Conservation (phyloP, 225 moss, liverwort and hornwort genomes). For the Polytrichum formosum region DNA sequence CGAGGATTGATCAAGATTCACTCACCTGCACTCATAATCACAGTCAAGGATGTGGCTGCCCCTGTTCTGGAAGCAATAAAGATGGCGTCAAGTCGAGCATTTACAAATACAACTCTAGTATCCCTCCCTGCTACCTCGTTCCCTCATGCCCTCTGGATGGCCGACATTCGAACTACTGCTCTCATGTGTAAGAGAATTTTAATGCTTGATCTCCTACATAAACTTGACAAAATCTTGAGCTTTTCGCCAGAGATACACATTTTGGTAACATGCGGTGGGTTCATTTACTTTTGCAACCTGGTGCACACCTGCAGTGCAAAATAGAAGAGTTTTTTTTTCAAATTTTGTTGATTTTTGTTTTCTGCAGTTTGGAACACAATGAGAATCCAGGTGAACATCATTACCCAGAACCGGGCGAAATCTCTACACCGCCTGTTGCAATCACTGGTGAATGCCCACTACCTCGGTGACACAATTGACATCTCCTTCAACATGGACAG, state of each 20-base stretch:
- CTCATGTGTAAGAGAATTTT: too few relatives aligned
- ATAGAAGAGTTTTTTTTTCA: background rate
- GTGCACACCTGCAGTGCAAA: too few relatives aligned
- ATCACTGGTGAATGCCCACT: slow-evolving; percentile 66
- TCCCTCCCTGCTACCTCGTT: slow-evolving; percentile 66
- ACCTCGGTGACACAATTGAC: slow-evolving; percentile 74
- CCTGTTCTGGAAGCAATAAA: slow-evolving; percentile 63
- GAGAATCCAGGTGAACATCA: slow-evolving; percentile 83
- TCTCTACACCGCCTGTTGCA: slow-evolving; percentile 69
- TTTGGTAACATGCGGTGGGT: too few relatives aligned
- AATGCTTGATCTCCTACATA: too few relatives aligned
- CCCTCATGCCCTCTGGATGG: slow-evolving; percentile 79
- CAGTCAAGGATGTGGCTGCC: slow-evolving; percentile 51
- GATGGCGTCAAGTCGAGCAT: slow-evolving; percentile 30
- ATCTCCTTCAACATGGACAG: slow-evolving; percentile 96
- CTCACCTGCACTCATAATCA: slow-evolving; percentile 66
- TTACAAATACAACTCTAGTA: slow-evolving; percentile 49
- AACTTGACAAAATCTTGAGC: too few relatives aligned
- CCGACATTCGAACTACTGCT: slow-evolving; percentile 67
- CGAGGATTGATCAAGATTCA: slow-evolving; percentile 82
- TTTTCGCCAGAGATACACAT: too few relatives aligned
- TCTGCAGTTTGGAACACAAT: slow-evolving; percentile 64
- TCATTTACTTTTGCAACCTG: too few relatives aligned
- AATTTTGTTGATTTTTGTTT: background rate
- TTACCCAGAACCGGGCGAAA: slow-evolving; percentile 73